Evolutionary conservation across 805 yeast species (phyloP), one percentile per base, ranked within the genome.

Genomic region (Candida takata): DNA sequence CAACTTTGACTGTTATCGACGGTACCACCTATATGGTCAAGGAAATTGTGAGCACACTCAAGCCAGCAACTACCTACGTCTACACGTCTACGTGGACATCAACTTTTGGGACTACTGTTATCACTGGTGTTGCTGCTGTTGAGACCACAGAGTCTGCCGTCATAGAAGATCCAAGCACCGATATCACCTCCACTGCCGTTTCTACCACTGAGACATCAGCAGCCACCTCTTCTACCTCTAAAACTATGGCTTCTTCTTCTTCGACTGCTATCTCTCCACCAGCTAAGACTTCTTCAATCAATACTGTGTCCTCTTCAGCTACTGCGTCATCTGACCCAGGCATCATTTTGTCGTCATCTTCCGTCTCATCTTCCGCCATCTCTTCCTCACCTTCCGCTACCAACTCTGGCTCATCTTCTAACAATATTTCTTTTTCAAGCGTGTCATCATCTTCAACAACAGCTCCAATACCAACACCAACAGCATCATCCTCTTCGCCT

Each of bases 21-120:
- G 55, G 56, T 19, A 49, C 49, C 6, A 51, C 57, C n/a, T 50
- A 49, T 35, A 38, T 45, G 16, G 52, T 47, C 21, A 38, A 45
- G 14, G 41, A 43, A 32, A 38, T 46, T 20, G 35, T 41, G 18
- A 49, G 55, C 35, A 53, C 58, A 14, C 45, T 53, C 33, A 38
- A 36, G 30, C 48, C 57, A 15, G 55, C 53, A 18, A 44, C 43
- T 6, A 52, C 54, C 6, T 14, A 25, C 14, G 45, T 47, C 11
- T 49, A 35, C 41, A 46, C 51, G 13, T 44, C 50, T 13, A 48
- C 52, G 10, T 43, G 38, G 35, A 37, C 43, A 17, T 46, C 48
- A 16, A 38, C 43, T 27, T 42, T 47, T 24, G 35, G 40, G n/a
- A 54, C 52, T 24, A 11, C 32, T 38, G 45, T 44, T 29, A 35